Conservation (phyloP, 2,329 filamentous ascomycete species). For the Acarospora socialis region DNA sequence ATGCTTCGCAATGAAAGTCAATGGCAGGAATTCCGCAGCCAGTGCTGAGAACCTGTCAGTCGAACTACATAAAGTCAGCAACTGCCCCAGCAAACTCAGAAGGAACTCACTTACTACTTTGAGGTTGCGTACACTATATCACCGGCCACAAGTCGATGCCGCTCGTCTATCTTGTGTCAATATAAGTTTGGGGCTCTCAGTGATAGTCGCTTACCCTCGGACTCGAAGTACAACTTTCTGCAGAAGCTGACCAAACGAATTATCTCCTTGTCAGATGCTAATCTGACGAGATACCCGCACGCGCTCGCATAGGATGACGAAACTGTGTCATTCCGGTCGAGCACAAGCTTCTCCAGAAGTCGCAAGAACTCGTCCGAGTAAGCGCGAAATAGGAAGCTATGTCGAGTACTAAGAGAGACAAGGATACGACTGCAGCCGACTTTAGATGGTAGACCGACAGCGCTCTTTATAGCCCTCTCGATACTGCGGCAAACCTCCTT, state of each 20-base stretch:
- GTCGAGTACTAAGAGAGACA: constrained; percentile 39
- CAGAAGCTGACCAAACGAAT: constrained; percentile 40
- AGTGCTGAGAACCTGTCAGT: constrained; percentile 75
- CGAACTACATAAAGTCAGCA: too few relatives aligned
- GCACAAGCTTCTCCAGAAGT: constrained; percentile 62
- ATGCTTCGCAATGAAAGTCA: constrained; percentile 76
- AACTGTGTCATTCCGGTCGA: constrained; percentile 90
- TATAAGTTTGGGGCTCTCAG: too few relatives aligned
- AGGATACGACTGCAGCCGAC: constrained; percentile 79
- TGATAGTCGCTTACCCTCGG: too few relatives aligned
- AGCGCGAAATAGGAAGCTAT: constrained; percentile 53
- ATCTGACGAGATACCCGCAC: constrained; percentile 66
- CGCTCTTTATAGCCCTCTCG: constrained; percentile 66
- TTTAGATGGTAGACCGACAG: constrained; percentile 85
- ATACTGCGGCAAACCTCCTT: constrained; percentile 55
- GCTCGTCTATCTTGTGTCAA: too few relatives aligned
- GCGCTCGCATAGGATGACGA: constrained; percentile 77
- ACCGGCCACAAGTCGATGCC: constrained; percentile 57
- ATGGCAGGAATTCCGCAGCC: constrained; percentile 62
- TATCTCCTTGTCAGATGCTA: constrained; percentile 45
- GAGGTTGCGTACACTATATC: constrained; percentile 73
- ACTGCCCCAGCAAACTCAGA: too few relatives aligned
- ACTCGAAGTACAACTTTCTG: constrained; percentile 62
- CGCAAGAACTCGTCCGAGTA: constrained; percentile 65
- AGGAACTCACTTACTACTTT: too few relatives aligned